A percentile compares a stretch with the other conserved stretches of the same genome.
Conservation (phyloP, 108 stramenopile genomes). For the Parietichytrium sp. region DNA sequence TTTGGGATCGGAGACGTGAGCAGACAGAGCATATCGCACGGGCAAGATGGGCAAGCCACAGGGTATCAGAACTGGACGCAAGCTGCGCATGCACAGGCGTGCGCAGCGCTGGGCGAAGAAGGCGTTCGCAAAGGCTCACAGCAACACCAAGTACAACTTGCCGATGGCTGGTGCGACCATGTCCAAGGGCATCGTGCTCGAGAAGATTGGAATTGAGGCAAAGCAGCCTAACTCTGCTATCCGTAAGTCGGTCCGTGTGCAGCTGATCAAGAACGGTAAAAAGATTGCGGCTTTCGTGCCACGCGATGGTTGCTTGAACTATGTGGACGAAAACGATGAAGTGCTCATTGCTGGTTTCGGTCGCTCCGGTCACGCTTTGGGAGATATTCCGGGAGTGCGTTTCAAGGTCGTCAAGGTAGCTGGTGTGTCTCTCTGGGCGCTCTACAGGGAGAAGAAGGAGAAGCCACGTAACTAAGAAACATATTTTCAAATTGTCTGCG, state of each 20-base stretch:
- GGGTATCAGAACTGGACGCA: conserved; percentile 96
- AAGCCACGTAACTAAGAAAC: conserved; percentile 90
- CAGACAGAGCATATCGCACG: no score
- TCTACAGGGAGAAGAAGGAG: conserved; percentile 99
- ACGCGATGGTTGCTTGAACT: conserved; percentile 99
- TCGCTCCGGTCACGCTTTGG: conserved; percentile 98
- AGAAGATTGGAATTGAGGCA: conserved; percentile 99
- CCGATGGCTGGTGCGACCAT: conserved; percentile 99
- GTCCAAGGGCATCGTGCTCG: conserved; percentile 99
- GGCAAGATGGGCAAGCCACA: conserved; percentile 73
- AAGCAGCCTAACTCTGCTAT: conserved; percentile 99
- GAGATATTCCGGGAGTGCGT: conserved; percentile 99
- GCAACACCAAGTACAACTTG: conserved; percentile 95
- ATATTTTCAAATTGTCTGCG: no score
- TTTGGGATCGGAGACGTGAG: no score
- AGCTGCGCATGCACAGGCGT: conserved; percentile 96
- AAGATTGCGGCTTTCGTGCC: conserved; percentile 99
- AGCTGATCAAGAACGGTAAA: conserved; percentile 99
- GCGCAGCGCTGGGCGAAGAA: conserved; percentile 89
- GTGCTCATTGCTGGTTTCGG: conserved; percentile 99
- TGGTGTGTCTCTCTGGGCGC: conserved; percentile 96
- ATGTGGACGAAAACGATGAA: conserved; percentile 99
- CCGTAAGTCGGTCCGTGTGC: conserved; percentile 99
- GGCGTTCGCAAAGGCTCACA: conserved; percentile 96
- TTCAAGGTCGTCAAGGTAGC: conserved; percentile 99